A percentile compares a stretch with the other conserved stretches of the same genome.
Evolutionary conservation across 352 stramenopile genomes (phyloP).

Genomic region (Aphanomyces invadans): DNA sequence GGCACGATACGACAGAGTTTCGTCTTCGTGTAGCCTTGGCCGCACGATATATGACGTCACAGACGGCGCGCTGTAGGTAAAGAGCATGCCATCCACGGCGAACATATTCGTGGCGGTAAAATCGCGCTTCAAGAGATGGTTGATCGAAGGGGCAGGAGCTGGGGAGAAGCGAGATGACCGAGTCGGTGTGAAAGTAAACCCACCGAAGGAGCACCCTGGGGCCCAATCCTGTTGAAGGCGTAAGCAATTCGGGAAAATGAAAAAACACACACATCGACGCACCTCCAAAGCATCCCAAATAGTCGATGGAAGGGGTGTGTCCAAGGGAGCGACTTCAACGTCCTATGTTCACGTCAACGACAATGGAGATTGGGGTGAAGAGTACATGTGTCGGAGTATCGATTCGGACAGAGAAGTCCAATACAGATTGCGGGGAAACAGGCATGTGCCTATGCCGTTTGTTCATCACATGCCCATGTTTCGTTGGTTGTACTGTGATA

Average conservation of each 20-base stretch:
- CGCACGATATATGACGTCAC: slow-evolving; percentile 25
- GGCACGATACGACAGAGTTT: slow-evolving; percentile 16
- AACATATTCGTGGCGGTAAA: slow-evolving; percentile 6
- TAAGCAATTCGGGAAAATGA: neutral
- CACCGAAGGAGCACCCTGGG: slow-evolving; percentile 20
- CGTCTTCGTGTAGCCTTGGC: slow-evolving; percentile 10
- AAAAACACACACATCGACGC: too few species aligned
- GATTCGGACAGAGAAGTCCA: neutral
- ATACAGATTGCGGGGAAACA: neutral
- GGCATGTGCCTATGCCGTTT: neutral
- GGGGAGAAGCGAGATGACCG: neutral
- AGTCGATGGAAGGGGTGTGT: neutral
- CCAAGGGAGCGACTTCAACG: neutral
- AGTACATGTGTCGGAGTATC: neutral
- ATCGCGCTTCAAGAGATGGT: slow-evolving; percentile 11
- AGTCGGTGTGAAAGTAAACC: slow-evolving; percentile 13
- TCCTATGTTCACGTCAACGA: neutral
- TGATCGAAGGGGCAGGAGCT: neutral
- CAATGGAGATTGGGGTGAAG: too few species aligned
- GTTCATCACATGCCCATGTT: neutral
- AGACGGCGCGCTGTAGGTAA: slow-evolving; percentile 16
- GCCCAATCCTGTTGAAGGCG: neutral
- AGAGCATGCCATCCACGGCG: slow-evolving; percentile 23
- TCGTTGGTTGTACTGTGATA: neutral
- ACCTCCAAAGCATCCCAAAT: neutral